phyloP scores from a whole-genome alignment of 192 early-diverging fungal genomes.

The Linnemannia hyalina region DNA sequence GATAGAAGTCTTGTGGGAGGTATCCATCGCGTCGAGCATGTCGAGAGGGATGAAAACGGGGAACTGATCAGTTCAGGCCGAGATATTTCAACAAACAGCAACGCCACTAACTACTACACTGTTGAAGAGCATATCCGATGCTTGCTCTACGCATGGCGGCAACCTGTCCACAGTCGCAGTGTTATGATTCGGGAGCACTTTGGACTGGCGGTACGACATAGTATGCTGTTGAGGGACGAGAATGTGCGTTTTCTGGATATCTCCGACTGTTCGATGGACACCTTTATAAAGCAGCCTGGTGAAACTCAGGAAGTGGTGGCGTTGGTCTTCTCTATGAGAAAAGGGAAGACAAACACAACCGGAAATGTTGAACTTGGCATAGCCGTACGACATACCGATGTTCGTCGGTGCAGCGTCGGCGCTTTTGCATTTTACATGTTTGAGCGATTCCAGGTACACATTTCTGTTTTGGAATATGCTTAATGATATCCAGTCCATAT shows the following conservation, averaged over 20 bases:
- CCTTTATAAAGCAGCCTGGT: background rate
- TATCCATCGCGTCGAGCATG: background rate
- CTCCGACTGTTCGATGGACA: slow-evolving; percentile 1
- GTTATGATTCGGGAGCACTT: slow-evolving; percentile 6
- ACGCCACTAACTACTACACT: background rate
- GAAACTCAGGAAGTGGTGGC: background rate
- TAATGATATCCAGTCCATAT: background rate
- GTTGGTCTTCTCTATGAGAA: background rate
- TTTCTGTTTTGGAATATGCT: background rate
- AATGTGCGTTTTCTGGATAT: background rate
- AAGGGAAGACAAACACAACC: background rate
- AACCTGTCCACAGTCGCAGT: background rate
- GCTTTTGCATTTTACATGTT: slow-evolving; percentile 7
- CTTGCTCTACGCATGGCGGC: background rate
- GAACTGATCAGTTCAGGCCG: background rate
- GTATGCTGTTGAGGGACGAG: background rate
- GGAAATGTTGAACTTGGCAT: background rate
- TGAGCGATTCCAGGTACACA: background rate
- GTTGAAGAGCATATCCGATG: background rate
- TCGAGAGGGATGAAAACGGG: background rate
- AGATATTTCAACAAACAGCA: background rate
- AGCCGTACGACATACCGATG: slow-evolving; percentile 1
- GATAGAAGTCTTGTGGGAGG: background rate
- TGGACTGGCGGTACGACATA: background rate
- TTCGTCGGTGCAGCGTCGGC: slow-evolving; percentile 8